Evolutionary conservation across 2,329 filamentous ascomycete species (phyloP), one percentile per base, ranked within the genome.

Genomic region (Hypoxylon sp.): DNA sequence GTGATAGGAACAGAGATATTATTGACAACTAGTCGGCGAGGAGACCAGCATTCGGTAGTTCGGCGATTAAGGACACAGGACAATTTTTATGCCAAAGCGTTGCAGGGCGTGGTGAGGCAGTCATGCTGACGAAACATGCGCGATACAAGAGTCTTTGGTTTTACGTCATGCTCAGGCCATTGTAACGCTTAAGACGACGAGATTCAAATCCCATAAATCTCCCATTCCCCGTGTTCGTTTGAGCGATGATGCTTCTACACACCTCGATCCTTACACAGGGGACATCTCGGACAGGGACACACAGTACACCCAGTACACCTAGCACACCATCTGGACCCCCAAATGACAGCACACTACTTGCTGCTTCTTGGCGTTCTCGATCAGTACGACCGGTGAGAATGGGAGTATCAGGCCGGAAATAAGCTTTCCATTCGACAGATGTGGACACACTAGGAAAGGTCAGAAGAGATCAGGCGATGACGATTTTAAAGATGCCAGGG

Each of bases 151-250:
- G 52, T 67, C 44, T 55, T 42, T 60, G 53, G 33, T 58, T 72
- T 29, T 72, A 70, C 71, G 71, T 74, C 72, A 75, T 72, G 66
- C 66, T 61, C 67, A 60, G 62, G 33, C 63, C 51, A 69, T 68
- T 53, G 73, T 70, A 69, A 67, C 70, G 57, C 56, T 54, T 17
- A 57, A 48, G 46, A 44, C 48, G 57, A 55, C 37, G 55, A 63
- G 51, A 47, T 68, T 70, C 68, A 70, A 70, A 70, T 66, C 70
- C 70, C 71, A 71, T 70, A 65, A 54, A 70, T 70, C 61, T 48
- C 69, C 67, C 53, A 69, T 70, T 71, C 57, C 69, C 69, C 65
- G 64, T 54, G 35, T 26, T 29, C 6, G 44, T 31, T 56, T 46
- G 29, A 62, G 37, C 44, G 37, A 57, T 11, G 26, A 62, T 31